Evolutionary conservation across 2,329 filamentous ascomycete genomes (phyloP), one percentile per base, ranked within the genome.

Genomic region (Exophiala viscosa): DNA sequence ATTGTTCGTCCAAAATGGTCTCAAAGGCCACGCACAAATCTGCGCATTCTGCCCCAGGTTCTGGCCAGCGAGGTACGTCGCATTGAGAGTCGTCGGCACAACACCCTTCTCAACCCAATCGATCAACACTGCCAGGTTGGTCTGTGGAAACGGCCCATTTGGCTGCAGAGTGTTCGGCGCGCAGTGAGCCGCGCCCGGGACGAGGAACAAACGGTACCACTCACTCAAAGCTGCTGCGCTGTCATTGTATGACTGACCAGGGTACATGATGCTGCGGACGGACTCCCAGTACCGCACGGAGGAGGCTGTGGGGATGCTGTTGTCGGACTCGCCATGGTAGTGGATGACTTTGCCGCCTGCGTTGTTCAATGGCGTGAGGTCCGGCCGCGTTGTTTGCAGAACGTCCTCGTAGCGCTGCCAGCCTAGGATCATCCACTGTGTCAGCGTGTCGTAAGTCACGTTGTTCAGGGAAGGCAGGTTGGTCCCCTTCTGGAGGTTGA

Each of bases 321-420:
- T 65, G 63, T 83, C 81, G 1, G 74, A 76, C 65, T 83, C 79
- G 47, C 79, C 80, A 65, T 83, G 80, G 68, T 74, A 81, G 64
- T 82, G 79, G 9, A 84, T 66, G 3, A 83, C 65, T 65, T 83
- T 83, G 46, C 77, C 79, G 18, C 79, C 80, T 0, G 69, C 60
- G 2, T 67, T 51, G 31, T 76, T 67, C 69, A 81, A 81, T 7
- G 68, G 58, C 0, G 74, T 76, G 0, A 83, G 69, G 57, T 83
- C 79, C 0, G 78, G 76, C 18, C 74, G 61, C 1, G 74, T 81
- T 7, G 78, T 82, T 60, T 82, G 79, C 3, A 81, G 69, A 43
- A 64, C 75, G 60, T 79, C 76, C 28, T 69, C 54, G 65, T 79
- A 83, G 35, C 69, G 69, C 42, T 74, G 61, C 70, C 75, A 71